A percentile compares a stretch with the other conserved stretches of the same genome.
phyloP scores from a whole-genome alignment of 2,329 filamentous ascomycete species.

The Exophiala alcalophila region DNA sequence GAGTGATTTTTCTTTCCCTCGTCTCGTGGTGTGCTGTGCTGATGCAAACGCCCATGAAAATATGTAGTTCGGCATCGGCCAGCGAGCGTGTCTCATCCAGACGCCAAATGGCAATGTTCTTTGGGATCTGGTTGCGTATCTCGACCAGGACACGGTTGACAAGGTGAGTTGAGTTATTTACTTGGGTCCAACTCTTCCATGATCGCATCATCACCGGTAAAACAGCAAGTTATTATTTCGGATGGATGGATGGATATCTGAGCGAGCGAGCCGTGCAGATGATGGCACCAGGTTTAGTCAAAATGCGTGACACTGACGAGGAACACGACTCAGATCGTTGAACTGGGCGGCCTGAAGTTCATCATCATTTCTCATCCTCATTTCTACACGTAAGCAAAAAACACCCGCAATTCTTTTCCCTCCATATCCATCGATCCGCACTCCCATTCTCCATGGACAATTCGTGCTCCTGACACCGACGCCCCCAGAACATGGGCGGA shows the following conservation, averaged over 20 bases:
- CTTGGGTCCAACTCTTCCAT: neutral
- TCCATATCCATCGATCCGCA: neutral
- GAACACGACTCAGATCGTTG: conserved; percentile 47
- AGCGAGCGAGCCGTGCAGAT: neutral
- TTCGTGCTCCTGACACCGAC: neutral
- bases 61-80: conserved; percentile 66
- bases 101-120: conserved; percentile 68
- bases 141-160: conserved; percentile 63
- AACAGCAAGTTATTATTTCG: no score
- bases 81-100: conserved; percentile 67
- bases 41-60: neutral
- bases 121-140: conserved; percentile 72
- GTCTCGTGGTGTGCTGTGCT: no score
- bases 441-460: neutral
- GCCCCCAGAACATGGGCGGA: conserved; percentile 59
- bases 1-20: no score
- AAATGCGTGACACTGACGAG: neutral
- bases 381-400: conserved; percentile 59
- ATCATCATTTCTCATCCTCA: conserved; percentile 80
- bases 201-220: neutral
- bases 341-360: conserved; percentile 63
- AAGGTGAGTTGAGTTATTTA: conserved; percentile 16
- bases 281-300: neutral
- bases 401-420: neutral
- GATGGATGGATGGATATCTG: neutral